Evolutionary conservation across 768 basidiomycete species (phyloP).

Genomic region (Auriscalpium vulgare): DNA sequence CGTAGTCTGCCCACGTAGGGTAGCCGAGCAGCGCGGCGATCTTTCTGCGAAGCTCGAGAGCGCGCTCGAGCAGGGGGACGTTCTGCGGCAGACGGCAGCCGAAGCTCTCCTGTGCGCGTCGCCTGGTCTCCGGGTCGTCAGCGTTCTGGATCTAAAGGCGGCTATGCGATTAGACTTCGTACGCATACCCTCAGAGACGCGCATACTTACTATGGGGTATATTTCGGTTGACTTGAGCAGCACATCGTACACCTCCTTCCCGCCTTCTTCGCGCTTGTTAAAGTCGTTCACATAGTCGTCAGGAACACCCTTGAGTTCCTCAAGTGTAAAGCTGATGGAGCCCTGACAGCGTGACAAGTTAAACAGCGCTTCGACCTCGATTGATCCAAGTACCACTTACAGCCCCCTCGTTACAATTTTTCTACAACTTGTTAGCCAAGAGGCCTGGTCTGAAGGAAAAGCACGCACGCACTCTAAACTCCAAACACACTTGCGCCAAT

Average conservation of each 20-base stretch:
- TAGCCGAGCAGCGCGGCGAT: constrained; percentile 66
- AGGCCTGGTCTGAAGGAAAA: neutral
- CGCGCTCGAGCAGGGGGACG: constrained; percentile 58
- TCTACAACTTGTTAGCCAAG: constrained; percentile 29
- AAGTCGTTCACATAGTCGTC: constrained; percentile 76
- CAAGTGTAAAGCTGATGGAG: constrained; percentile 52
- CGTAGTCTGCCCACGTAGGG: constrained; percentile 75
- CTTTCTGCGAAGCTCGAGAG: constrained; percentile 60
- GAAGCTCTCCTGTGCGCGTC: constrained; percentile 53
- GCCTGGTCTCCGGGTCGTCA: constrained; percentile 58
- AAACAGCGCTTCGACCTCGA: neutral
- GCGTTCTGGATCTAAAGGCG: constrained; percentile 68
- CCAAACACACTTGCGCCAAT: constrained; percentile 62
- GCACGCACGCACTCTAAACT: constrained; percentile 55
- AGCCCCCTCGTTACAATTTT: constrained; percentile 88
- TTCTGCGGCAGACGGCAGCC: constrained; percentile 66
- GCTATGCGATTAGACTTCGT: no score
- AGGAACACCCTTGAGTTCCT: constrained; percentile 77
- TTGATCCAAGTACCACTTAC: constrained; percentile 28
- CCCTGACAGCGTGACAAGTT: constrained; percentile 34
- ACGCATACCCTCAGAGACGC: no score
- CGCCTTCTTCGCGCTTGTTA: constrained; percentile 51
- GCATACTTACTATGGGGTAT: constrained; percentile 64
- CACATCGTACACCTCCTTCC: constrained; percentile 56
- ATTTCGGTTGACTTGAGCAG: constrained; percentile 82